Percentiles rank a stretch among this genome's conserved stretches.
phyloP scores from a whole-genome alignment of 495 filamentous ascomycete species.

The Daldinia loculata region DNA sequence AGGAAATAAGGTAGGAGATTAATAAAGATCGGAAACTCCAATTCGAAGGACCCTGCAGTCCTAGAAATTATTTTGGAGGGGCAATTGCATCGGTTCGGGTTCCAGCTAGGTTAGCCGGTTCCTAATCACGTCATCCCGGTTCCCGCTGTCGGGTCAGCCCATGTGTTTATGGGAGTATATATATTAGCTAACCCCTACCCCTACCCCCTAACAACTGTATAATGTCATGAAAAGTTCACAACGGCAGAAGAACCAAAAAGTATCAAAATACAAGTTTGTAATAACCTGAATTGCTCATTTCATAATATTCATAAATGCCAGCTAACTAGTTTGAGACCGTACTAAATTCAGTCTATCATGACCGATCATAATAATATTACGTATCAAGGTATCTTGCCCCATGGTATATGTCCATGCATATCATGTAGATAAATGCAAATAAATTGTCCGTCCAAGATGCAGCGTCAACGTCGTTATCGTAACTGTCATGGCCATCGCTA shows the following conservation, averaged over 20 bases:
- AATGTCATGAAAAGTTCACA: too few species aligned
- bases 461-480: background rate
- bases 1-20: background rate
- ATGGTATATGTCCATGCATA: slow-evolving; percentile 8
- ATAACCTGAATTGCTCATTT: background rate
- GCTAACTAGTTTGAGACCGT: background rate
- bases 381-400: slow-evolving; percentile 14
- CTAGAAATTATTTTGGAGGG: slow-evolving; percentile 1
- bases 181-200: too few species aligned
- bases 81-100: slow-evolving; percentile 19
- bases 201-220: too few species aligned
- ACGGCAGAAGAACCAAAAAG: too few species aligned
- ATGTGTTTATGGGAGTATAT: background rate
- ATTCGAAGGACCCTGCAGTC: slow-evolving; percentile 2
- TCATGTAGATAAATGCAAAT: slow-evolving; percentile 1
- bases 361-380: background rate
- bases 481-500: slow-evolving; percentile 1
- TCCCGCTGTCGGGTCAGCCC: slow-evolving; percentile 27
- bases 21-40: background rate
- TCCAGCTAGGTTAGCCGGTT: slow-evolving; percentile 31
- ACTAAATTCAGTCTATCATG: background rate
- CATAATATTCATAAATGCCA: slow-evolving; percentile 7
- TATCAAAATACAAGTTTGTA: too few species aligned
- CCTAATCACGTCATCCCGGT: slow-evolving; percentile 40
- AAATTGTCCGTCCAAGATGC: background rate